Conservation (phyloP, 306 rosid species). For the Gleditsia sinensis region DNA sequence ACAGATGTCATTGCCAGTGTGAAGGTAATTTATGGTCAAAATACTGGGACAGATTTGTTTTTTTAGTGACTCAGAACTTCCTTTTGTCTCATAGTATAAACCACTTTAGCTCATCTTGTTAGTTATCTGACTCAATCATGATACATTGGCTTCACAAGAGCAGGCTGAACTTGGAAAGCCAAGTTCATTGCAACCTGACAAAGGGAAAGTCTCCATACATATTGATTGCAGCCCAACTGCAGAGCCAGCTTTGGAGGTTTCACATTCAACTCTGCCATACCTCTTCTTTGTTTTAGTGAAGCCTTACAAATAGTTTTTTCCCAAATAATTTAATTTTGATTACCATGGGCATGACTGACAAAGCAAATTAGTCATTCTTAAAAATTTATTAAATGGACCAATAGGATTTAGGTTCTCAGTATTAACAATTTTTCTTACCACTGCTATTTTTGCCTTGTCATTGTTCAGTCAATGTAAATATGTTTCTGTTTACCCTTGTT, state of each 20-base stretch:
- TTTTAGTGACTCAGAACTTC: background rate
- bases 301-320: constrained; percentile 19
- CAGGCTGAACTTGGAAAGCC: constrained; percentile 98
- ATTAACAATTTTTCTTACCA: background rate
- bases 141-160: constrained; percentile 35
- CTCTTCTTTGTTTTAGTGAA: constrained; percentile 20
- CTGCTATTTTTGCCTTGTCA: constrained; percentile 6
- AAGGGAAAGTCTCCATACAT: constrained; percentile 70
- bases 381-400: background rate
- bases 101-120: background rate
- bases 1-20: constrained; percentile 87
- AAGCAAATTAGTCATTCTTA: constrained; percentile 3
- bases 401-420: background rate
- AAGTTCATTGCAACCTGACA: constrained; percentile 59
- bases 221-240: constrained; percentile 86
- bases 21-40: constrained; percentile 57
- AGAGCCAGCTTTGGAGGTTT: constrained; percentile 77
- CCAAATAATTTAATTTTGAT: constrained; percentile 11
- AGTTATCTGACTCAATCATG: constrained; percentile 22
- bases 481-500: background rate
- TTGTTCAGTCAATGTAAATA: background rate
- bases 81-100: constrained; percentile 2
- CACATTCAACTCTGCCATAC: constrained; percentile 11
- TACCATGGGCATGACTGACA: background rate
- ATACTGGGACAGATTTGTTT: constrained; percentile 3